phyloP scores from a whole-genome alignment of 1,139 yeast genomes.

The Saccharomycopsis hybrid region DNA sequence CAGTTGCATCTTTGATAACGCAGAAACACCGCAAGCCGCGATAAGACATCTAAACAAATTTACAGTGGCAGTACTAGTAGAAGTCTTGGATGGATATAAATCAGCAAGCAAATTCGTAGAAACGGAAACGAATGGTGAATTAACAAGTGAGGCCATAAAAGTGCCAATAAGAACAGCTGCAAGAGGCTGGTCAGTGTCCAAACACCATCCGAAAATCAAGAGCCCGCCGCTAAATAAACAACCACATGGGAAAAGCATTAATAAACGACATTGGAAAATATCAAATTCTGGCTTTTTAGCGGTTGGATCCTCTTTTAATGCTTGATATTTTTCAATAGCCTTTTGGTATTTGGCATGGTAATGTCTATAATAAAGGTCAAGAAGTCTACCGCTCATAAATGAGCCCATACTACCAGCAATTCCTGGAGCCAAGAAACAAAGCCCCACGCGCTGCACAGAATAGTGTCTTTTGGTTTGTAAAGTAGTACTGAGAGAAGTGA shows the following conservation, averaged over 20 bases:
- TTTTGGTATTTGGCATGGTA: conserved; percentile 23
- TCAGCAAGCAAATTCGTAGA: conserved; percentile 56
- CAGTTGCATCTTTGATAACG: conserved; percentile 48
- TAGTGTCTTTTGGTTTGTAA: conserved; percentile 44
- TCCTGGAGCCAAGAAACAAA: conserved; percentile 57
- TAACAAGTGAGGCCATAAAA: conserved; percentile 46
- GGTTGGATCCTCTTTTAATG: neutral
- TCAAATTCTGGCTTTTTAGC: conserved; percentile 26
- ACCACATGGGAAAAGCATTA: conserved; percentile 22
- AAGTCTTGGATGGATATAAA: conserved; percentile 50
- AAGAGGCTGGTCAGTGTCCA: conserved; percentile 41
- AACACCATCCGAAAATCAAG: conserved; percentile 66
- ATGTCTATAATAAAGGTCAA: conserved; percentile 40
- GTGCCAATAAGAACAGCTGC: conserved; percentile 52
- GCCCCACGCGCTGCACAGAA: conserved; percentile 49
- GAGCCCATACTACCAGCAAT: conserved; percentile 52
- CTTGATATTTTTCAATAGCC: too few relatives aligned
- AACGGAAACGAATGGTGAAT: conserved; percentile 45
- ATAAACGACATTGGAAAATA: conserved; percentile 30
- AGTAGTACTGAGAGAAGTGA: conserved; percentile 57
- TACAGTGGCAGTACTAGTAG: conserved; percentile 55
- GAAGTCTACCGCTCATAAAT: conserved; percentile 38
- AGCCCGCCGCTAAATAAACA: conserved; percentile 30
- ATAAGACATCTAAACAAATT: conserved; percentile 55
- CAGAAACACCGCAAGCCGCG: conserved; percentile 60